Percentiles rank a stretch among this genome's conserved stretches.
Evolutionary conservation across 2,329 filamentous ascomycete genomes (phyloP).

Genomic region (Paramyrothecium roridum): DNA sequence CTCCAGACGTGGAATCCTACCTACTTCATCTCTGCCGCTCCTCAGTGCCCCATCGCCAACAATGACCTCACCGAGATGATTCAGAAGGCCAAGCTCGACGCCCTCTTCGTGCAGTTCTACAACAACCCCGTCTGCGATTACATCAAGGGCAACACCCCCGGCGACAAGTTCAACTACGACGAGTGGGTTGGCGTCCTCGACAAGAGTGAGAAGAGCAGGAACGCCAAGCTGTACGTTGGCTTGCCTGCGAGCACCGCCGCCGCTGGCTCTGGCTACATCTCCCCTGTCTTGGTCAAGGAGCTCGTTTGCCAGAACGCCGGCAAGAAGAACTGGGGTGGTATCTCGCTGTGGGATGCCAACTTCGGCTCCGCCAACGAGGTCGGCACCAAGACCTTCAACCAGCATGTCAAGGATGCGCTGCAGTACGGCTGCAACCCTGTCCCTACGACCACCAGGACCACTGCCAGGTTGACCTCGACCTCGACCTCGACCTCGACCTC

Average conservation of each 20-base stretch:
- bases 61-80: slow-evolving; percentile 33
- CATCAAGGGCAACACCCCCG: slow-evolving; percentile 21
- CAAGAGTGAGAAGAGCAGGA: slow-evolving; percentile 28
- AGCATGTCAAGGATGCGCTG: slow-evolving; percentile 33
- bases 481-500: slow-evolving; percentile 8
- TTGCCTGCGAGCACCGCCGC: slow-evolving; percentile 28
- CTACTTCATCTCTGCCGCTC: slow-evolving; percentile 39
- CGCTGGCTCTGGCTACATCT: slow-evolving; percentile 30
- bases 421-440: slow-evolving; percentile 29
- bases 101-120: slow-evolving; percentile 47
- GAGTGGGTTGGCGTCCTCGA: slow-evolving; percentile 34
- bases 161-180: slow-evolving; percentile 38
- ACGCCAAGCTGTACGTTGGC: slow-evolving; percentile 43
- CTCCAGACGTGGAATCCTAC: slow-evolving; percentile 26
- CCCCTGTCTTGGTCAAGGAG: slow-evolving; percentile 25
- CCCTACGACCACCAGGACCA: slow-evolving; percentile 18
- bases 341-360: slow-evolving; percentile 43
- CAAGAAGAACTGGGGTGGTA: slow-evolving; percentile 37
- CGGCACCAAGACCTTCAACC: slow-evolving; percentile 31
- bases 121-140: slow-evolving; percentile 40
- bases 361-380: slow-evolving; percentile 26
- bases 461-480: slow-evolving; percentile 12
- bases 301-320: slow-evolving; percentile 36
- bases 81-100: slow-evolving; percentile 35
- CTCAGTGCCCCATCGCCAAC: slow-evolving; percentile 35